These are phyloP conservation scores for Hyaloperonospora arabidopsidis DNA, from an alignment of 352 stramenopile genomes.

Conservation along the genomic window DNA sequence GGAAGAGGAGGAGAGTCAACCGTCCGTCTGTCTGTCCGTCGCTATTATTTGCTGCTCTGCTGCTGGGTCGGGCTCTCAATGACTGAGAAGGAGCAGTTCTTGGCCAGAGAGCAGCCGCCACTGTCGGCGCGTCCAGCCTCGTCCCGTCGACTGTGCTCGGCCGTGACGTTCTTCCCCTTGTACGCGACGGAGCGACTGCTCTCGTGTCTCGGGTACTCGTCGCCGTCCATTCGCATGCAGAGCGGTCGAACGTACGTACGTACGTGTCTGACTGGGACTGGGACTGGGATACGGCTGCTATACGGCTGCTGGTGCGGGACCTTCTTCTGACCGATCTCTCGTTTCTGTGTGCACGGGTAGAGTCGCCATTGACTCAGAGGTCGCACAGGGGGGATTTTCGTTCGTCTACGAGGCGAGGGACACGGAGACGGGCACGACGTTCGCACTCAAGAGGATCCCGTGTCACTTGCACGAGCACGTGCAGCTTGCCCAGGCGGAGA, in stretches of 20 bases:
- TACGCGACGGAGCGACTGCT: constrained; percentile 53
- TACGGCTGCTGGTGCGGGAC: too few relatives aligned
- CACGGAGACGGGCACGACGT: constrained; percentile 58
- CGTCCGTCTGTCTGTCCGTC: too few relatives aligned
- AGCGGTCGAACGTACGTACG: constrained; percentile 63
- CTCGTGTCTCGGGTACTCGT: constrained; percentile 59
- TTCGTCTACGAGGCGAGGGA: constrained; percentile 79
- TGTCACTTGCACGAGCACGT: constrained; percentile 81
- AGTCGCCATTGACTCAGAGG: constrained; percentile 47
- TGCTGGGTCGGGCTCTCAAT: constrained; percentile 3
- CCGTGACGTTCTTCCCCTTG: constrained; percentile 53
- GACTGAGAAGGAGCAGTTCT: constrained; percentile 31
- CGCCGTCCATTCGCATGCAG: constrained; percentile 53
- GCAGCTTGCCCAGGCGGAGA: constrained; percentile 72
- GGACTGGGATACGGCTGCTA: too few relatives aligned
- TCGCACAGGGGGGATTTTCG: constrained; percentile 84
- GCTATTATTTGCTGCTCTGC: too few relatives aligned
- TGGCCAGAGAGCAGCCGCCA: constrained; percentile 19
- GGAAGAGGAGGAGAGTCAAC: too few relatives aligned
- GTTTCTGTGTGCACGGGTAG: constrained; percentile 19
- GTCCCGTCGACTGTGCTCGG: constrained; percentile 44
- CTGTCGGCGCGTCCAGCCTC: too few relatives aligned
- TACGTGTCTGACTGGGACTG: too few relatives aligned
- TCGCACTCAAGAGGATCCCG: constrained; percentile 87
- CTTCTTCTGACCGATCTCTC: background rate